Evolutionary conservation across 2,329 filamentous ascomycete species (phyloP), one percentile per base, ranked within the genome.

Genomic region (Fusarium succisae): DNA sequence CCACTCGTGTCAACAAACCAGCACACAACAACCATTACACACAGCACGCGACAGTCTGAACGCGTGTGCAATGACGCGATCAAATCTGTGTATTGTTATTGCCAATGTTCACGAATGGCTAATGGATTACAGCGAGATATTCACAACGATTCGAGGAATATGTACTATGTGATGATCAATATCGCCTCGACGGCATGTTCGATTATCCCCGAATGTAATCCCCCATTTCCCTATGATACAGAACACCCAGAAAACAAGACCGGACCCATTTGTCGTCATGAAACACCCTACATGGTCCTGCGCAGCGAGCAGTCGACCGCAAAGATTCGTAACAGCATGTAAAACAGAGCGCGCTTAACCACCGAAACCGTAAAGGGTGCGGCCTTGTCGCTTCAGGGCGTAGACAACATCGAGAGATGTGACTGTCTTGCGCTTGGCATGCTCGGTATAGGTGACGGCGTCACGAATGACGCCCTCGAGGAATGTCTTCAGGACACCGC

Each of bases 281-380:
- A 83, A 70, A 84, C 81, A 83, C 81, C 82, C 76, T 72, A 74
- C 76, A 76, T 76, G 70, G 71, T 64, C 69, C 64, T 66, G 73
- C 75, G 65, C 65, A 55, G 37, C 63, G 53, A 65, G 56, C 63
- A 69, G 61, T 63, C 47, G 62, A 59, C 66, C 76, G 73, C 77
- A 77, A 79, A 76, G 66, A 78, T 79, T 83, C 81, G 74, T 83
- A 82, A 83, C 75, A 80, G 78, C 78, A 82, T 80, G 77, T 71
- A 80, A 78, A 68, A 74, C 56, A 73, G 20, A 58, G 64, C 28
- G 67, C 60, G 68, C 64, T 91, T 93, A 96, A 89, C 93, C 93
- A 89, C 93, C 93, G 89, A 95, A 95, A 87, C 93, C 93, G 89
- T 95, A 96, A 77, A 95, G 92, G 82, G 93, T 93, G 82, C 92